A percentile compares a stretch with the other conserved stretches of the same genome.
Evolutionary conservation across 2,329 filamentous ascomycete species (phyloP).

Genomic region (Rhinocladiella similis): DNA sequence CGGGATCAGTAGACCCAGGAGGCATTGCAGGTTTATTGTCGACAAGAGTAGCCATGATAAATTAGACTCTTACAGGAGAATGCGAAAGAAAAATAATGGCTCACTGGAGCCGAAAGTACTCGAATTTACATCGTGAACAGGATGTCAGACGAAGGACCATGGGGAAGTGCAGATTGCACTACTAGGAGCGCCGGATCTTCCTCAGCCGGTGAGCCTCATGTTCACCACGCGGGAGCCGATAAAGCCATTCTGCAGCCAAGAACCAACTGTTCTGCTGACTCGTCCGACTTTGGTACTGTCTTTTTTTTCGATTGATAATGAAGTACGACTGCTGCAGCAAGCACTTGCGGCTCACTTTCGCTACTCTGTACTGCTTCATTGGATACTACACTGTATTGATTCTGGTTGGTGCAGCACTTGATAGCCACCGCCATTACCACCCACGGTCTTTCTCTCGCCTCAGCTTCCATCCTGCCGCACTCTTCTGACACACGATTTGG

Average conservation of each 20-base stretch:
- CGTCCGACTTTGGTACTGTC: no score
- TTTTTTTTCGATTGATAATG: no score
- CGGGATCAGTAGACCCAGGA: constrained; percentile 16
- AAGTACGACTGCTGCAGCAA: no score
- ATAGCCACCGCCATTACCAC: no score
- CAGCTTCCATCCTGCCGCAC: no score
- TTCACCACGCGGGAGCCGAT: neutral
- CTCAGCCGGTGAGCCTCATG: constrained; percentile 15
- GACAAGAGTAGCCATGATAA: constrained; percentile 17
- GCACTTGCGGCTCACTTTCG: neutral
- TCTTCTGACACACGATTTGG: no score
- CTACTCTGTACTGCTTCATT: neutral
- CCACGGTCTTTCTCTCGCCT: no score
- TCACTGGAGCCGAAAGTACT: neutral
- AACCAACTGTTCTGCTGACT: no score
- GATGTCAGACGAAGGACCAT: neutral
- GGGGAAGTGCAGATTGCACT: constrained; percentile 6
- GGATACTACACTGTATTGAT: neutral
- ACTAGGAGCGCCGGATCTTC: constrained; percentile 5
- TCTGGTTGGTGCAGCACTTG: neutral
- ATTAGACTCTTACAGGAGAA: neutral
- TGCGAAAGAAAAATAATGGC: neutral
- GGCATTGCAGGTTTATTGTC: neutral
- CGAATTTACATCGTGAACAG: constrained; percentile 7
- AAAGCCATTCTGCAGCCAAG: neutral